A percentile compares a stretch with the other conserved stretches of the same genome.
Evolutionary conservation across 1,284 basidiomycete species (phyloP).

Genomic region (Ustilago crameri): DNA sequence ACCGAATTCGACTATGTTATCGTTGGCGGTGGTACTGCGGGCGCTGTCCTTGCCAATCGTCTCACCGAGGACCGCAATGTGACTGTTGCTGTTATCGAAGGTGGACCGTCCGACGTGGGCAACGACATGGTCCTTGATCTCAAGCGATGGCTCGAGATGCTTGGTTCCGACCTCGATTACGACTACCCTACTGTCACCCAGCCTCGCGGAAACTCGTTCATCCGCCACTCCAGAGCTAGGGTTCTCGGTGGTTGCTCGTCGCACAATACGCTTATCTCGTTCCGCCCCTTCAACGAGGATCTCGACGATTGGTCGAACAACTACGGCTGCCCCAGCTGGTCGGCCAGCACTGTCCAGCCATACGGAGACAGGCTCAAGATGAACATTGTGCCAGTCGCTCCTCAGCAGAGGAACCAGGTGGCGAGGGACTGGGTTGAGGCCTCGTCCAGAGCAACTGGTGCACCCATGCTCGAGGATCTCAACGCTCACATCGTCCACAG

Average conservation of each 20-base stretch:
- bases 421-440: constrained; percentile 67
- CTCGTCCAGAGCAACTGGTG: constrained; percentile 56
- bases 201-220: constrained; percentile 68
- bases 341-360: constrained; percentile 58
- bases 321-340: constrained; percentile 65
- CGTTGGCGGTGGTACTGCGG: constrained; percentile 67
- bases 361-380: constrained; percentile 68
- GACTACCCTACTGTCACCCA: constrained; percentile 67
- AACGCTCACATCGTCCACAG: constrained; percentile 65
- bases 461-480: constrained; percentile 65
- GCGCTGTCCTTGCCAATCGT: constrained; percentile 67
- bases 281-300: constrained; percentile 68
- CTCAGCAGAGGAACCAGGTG: constrained; percentile 67
- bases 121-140: constrained; percentile 67
- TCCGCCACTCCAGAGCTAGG: constrained; percentile 66
- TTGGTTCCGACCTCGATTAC: constrained; percentile 68
- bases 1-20: constrained; percentile 68
- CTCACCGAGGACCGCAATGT: constrained; percentile 66
- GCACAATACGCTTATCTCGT: constrained; percentile 69
- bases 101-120: constrained; percentile 65
- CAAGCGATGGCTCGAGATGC: constrained; percentile 66
- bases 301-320: constrained; percentile 67
- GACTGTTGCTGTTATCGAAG: constrained; percentile 68
- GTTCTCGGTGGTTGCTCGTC: constrained; percentile 68
- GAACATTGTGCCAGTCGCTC: constrained; percentile 67